Evolutionary conservation across 2,329 filamentous ascomycete genomes (phyloP).

Genomic region (Hypoxylon sp.): DNA sequence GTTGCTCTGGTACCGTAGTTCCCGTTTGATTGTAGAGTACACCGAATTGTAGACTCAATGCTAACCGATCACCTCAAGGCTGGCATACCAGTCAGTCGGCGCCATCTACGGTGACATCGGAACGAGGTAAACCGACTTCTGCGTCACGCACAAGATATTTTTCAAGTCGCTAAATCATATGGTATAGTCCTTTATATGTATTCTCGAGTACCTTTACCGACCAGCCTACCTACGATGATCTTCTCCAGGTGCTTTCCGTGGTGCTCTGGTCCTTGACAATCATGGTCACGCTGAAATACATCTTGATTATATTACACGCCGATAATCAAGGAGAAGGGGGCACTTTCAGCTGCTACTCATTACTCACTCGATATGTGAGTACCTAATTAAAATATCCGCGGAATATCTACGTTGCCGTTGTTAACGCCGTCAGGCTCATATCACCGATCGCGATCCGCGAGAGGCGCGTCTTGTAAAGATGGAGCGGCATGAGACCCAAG

Average conservation of each 20-base stretch:
- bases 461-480: slow-evolving; percentile 70
- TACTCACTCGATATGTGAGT: slow-evolving; percentile 71
- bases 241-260: slow-evolving; percentile 76
- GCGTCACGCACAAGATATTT: background rate
- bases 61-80: slow-evolving; percentile 54
- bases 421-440: slow-evolving; percentile 63
- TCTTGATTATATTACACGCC: slow-evolving; percentile 74
- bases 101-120: slow-evolving; percentile 81
- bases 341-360: slow-evolving; percentile 76
- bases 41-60: slow-evolving; percentile 8
- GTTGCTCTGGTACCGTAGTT: slow-evolving; percentile 54
- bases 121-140: slow-evolving; percentile 53
- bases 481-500: slow-evolving; percentile 70
- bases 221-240: slow-evolving; percentile 68
- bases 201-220: slow-evolving; percentile 76
- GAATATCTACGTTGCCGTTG: background rate
- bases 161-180: background rate
- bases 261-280: slow-evolving; percentile 78
- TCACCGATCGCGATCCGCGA: slow-evolving; percentile 71
- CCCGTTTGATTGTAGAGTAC: slow-evolving; percentile 25
- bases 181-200: slow-evolving; percentile 76
- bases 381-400: too few relatives aligned
- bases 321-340: slow-evolving; percentile 81
- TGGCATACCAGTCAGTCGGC: slow-evolving; percentile 75
- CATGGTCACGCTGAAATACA: slow-evolving; percentile 79